Evolutionary conservation across 768 basidiomycete genomes (phyloP), one percentile per base, ranked within the genome.

Genomic region (Rhodocollybia butyracea): DNA sequence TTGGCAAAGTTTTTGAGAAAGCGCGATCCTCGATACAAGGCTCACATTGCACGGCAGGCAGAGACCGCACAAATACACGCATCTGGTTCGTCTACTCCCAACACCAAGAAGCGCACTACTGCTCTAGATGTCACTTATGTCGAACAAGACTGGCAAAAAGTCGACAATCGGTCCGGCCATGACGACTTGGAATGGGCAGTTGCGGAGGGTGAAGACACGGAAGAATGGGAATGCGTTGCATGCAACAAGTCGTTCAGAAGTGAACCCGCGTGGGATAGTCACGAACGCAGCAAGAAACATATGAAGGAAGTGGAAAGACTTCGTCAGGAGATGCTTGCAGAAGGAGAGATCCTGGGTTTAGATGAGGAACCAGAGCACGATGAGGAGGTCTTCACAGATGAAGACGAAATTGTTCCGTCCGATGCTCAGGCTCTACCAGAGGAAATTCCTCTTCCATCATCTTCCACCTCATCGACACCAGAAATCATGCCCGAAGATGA

Each of bases 191-290:
- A 91, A 57, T 91, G 88, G 86, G 85, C 84, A 3, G 77, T 77
- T 7, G 88, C 80, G 2, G 89, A 88, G 65, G 85, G 83, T 5
- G 83, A 82, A 27, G 81, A 86, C 56, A 71, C 80, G 4, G 89
- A 93, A 62, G 89, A 90, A 65, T 94, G 89, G 86, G 94, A 96
- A 67, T 99, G 97, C 64, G 87, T 98, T n/a, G 95, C 86, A 7
- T 99, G 97, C 63, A 77, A 81, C 27, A 98, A 97, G 74, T 78
- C 80, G 0, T 98, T 98, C 66, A 75, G 87, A 64, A 94, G 88
- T 60, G 94, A 98, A 62, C 91, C 92, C 0, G 91, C 94, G 4
- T 99, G 95, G 95, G 78, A 86, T 61, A 98, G 94, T 67, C 97
- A 98, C 60, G 97, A 98, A 68, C 78, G 94, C 60, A 97, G 94